Percentiles rank a stretch among this genome's conserved stretches.
These are phyloP conservation scores for Alopecurus myosuroides DNA, from an alignment of 176 grass and related monocot genomes.

Conservation along the genomic window DNA sequence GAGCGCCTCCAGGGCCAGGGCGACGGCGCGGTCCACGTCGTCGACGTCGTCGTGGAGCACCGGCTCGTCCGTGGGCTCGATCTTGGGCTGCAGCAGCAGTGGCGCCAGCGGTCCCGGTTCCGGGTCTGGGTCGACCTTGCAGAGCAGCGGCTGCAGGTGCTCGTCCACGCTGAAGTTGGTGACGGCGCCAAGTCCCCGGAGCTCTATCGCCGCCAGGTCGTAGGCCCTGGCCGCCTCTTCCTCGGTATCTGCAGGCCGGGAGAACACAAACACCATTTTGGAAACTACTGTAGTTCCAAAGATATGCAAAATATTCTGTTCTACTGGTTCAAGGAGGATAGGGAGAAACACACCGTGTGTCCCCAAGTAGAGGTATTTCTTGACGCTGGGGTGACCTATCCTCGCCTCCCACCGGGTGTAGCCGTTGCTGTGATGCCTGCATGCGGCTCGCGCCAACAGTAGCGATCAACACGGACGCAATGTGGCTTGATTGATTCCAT, in stretches of 20 bases:
- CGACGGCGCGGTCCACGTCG: slow-evolving; percentile 36
- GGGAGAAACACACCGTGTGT: slow-evolving; percentile 16
- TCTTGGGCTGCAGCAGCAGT: background rate
- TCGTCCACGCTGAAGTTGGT: slow-evolving; percentile 61
- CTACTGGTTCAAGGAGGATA: no score
- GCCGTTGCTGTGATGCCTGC: slow-evolving; percentile 47
- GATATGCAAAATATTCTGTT: background rate
- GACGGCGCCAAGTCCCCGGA: slow-evolving; percentile 46
- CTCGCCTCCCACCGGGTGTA: slow-evolving; percentile 47
- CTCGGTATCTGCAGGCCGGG: slow-evolving; percentile 29
- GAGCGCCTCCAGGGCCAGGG: slow-evolving; percentile 22
- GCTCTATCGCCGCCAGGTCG: slow-evolving; percentile 46
- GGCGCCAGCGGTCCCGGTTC: no score
- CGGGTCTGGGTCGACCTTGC: background rate
- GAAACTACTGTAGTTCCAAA: background rate
- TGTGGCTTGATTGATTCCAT: no score
- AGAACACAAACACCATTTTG: background rate
- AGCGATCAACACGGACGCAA: background rate
- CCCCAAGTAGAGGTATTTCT: slow-evolving; percentile 46
- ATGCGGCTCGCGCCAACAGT: no score
- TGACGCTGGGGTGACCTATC: slow-evolving; percentile 18
- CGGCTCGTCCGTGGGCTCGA: background rate
- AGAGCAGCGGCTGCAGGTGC: background rate
- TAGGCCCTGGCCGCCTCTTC: slow-evolving; percentile 66
- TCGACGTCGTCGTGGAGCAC: slow-evolving; percentile 3